A percentile compares a stretch with the other conserved stretches of the same genome.
Conservation (phyloP, 1,139 yeast species). For the Hyphopichia buzzinii region DNA sequence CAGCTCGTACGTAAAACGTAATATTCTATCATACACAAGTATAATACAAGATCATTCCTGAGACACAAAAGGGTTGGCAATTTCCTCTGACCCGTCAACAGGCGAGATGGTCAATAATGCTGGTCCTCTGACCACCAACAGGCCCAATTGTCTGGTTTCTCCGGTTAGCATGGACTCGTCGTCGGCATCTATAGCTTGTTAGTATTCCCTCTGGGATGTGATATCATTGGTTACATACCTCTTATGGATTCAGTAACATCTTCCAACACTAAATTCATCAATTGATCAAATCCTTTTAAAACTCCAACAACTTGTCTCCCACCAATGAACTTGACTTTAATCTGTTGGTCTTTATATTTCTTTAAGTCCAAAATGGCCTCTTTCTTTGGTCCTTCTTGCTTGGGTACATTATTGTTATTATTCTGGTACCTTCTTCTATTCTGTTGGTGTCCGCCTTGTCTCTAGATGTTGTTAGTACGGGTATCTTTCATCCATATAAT, state of each 20-base stretch:
- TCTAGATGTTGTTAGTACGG: background rate
- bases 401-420: slow-evolving; percentile 29
- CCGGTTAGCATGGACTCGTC: slow-evolving; percentile 50
- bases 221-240: slow-evolving; percentile 36
- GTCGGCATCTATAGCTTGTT: slow-evolving; percentile 51
- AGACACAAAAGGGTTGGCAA: slow-evolving; percentile 64
- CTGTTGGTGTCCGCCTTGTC: slow-evolving; percentile 7
- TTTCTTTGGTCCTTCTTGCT: slow-evolving; percentile 75
- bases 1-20: background rate
- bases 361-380: slow-evolving; percentile 86
- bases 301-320: slow-evolving; percentile 78
- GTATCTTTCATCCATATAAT: too few species aligned
- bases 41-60: slow-evolving; percentile 8
- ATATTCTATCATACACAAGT: background rate
- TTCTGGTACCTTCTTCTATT: slow-evolving; percentile 25
- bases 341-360: slow-evolving; percentile 69
- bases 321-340: slow-evolving; percentile 82
- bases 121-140: slow-evolving; percentile 87
- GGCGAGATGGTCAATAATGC: slow-evolving; percentile 79
- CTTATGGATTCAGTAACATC: slow-evolving; percentile 71
- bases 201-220: slow-evolving; percentile 12
- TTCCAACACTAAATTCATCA: slow-evolving; percentile 90
- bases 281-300: slow-evolving; percentile 86
- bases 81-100: slow-evolving; percentile 74
- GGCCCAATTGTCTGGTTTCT: slow-evolving; percentile 64